A percentile compares a stretch with the other conserved stretches of the same genome.
Conservation (phyloP, 371 early-diverging fungal genomes). For the Sporodiniella umbellata region DNA sequence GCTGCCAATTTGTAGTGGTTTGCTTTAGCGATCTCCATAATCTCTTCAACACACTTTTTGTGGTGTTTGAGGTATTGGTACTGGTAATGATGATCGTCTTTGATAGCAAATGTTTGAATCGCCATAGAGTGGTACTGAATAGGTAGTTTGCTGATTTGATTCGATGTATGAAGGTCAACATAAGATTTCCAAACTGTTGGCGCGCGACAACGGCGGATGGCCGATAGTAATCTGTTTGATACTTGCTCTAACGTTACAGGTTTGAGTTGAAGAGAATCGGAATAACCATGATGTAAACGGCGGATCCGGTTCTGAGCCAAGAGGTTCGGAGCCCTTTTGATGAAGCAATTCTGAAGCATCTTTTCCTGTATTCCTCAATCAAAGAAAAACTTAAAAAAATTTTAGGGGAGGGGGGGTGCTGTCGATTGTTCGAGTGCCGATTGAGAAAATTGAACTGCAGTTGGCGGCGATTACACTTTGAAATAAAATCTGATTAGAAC, state of each 20-base stretch:
- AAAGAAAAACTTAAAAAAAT: neutral
- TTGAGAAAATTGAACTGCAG: neutral
- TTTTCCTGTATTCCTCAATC: too few species aligned
- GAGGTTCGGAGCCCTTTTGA: neutral
- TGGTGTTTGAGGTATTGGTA: conserved; percentile 24
- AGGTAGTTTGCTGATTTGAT: conserved; percentile 18
- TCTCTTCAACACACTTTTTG: conserved; percentile 23
- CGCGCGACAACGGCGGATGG: conserved; percentile 26
- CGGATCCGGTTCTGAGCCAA: neutral
- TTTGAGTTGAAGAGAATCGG: conserved; percentile 4
- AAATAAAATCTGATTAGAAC: too few species aligned
- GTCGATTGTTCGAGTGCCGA: neutral
- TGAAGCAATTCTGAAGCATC: neutral
- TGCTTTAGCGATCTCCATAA: conserved; percentile 27
- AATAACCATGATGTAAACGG: conserved; percentile 1
- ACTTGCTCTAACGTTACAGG: neutral
- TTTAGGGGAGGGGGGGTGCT: neutral
- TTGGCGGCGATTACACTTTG: neutral
- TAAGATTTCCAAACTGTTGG: conserved; percentile 43
- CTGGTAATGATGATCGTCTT: conserved; percentile 20
- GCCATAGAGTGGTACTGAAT: conserved; percentile 33
- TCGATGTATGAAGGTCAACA: conserved; percentile 15
- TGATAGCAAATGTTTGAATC: conserved; percentile 32
- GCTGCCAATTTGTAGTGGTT: conserved; percentile 16
- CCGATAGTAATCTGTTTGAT: conserved; percentile 20